Conservation (phyloP, 2,329 filamentous ascomycete species). For the Dactylellina cionopaga region DNA sequence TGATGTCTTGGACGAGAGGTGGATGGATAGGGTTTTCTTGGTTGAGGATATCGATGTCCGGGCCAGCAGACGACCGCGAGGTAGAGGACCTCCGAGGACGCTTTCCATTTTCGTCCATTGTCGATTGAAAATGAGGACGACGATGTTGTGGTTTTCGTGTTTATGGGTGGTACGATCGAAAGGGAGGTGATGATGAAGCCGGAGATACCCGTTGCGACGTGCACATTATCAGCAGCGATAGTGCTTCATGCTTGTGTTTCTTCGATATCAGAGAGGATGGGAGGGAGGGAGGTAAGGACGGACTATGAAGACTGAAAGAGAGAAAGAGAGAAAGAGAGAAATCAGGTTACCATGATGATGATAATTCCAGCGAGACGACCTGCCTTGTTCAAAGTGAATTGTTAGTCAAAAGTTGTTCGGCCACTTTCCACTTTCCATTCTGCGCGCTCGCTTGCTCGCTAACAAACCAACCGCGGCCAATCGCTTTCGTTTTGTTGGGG, state of each 20-base stretch:
- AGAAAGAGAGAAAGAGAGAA: constrained; percentile 1
- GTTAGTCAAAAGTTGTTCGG: constrained; percentile 12
- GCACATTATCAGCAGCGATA: constrained; percentile 35
- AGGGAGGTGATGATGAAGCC: constrained; percentile 24
- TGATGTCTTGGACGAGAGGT: constrained; percentile 53
- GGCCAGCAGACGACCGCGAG: constrained; percentile 68
- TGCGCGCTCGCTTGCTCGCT: constrained; percentile 23
- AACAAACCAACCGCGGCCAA: constrained; percentile 41
- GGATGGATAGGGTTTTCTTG: constrained; percentile 79
- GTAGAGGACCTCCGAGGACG: constrained; percentile 22
- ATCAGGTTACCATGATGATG: constrained; percentile 20
- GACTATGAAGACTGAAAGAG: neutral
- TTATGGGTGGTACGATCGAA: constrained; percentile 11
- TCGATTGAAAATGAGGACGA: neutral
- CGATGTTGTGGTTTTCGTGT: neutral
- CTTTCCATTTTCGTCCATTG: constrained; percentile 25
- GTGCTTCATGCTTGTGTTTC: neutral
- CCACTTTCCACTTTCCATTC: constrained; percentile 34
- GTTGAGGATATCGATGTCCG: constrained; percentile 80
- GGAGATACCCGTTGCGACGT: constrained; percentile 23
- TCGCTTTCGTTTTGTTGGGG: constrained; percentile 9
- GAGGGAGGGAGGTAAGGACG: neutral
- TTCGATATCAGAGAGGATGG: no score
- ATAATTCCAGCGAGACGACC: neutral
- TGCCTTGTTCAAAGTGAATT: constrained; percentile 19